Evolutionary conservation across 305 asterid genomes (phyloP), one percentile per base, ranked within the genome.

Genomic region (Fraxinus platypoda): DNA sequence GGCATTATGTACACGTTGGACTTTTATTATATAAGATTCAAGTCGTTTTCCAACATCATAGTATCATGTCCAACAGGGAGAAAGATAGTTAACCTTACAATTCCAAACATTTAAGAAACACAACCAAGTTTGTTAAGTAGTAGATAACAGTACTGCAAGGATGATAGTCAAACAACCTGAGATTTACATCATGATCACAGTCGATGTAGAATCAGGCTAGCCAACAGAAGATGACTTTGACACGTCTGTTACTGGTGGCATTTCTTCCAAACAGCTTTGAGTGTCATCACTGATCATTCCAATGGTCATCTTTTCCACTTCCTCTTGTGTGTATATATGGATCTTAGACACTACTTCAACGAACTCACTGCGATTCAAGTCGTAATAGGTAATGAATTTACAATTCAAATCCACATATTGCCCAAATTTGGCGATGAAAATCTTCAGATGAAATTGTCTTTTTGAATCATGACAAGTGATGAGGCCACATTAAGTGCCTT

Each of bases 181-280:
- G 75, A 73, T 88, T 90, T 88, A 92, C 80, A 89, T 87, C 86
- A 88, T 84, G 78, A 84, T 75, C 83, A 84, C 85, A 3, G 89
- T 88, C 3, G 92, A 92, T 35, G 93, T 88, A 76, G 89, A 83
- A 81, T 90, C 97, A 2, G 94, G 92, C 82, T 87, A 90, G 75
- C 95, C 93, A 26, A 94, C 96, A 31, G 97, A 95, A 5, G 97
- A 91, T 8, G 98, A 93, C 87, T 93, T 95, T 0, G 97, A 94
- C 35, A 82, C 91, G 71, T 94, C 98, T 81, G 81, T 12, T 75
- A 85, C 34, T 0, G 89, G 84, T 1, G 92, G 93, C 9, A 95
- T 95, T 90, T 94, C 98, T 75, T 93, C 99, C 92, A 94, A 81
- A 83, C 98, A 94, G 89, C 99, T 96, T 76, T 91, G 93, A 46